Base-by-base conservation (phyloP, 768 basidiomycete species). In the Coprinellus aureogranulatus region DNA sequence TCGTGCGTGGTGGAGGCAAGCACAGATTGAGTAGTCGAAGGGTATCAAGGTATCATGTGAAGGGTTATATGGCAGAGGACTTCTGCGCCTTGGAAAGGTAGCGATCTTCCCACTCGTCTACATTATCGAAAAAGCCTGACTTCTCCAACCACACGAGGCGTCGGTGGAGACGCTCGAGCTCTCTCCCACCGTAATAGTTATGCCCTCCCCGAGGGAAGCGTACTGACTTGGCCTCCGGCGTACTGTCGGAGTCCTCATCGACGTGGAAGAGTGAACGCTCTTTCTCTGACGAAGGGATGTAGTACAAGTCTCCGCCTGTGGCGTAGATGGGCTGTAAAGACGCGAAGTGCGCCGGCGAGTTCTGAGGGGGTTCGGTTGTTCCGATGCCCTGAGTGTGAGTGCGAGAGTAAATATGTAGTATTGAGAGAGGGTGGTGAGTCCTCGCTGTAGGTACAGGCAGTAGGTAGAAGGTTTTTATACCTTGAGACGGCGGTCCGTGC, bases 151-250 rank as follows among this genome's bases (percentile, higher is more conserved):
- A 82, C 14, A 63, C 55, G 55, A 81, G 71, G 51, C 81, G 72
- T 14, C 74, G 72, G 14, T 69, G 34, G 10, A 79, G 65, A 52
- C 70, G 72, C 62, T 86, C 83, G 65, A 82, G 70, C 62, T 85
- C 81, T 31, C 82, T 72, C 16, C 75, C 75, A 57, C 79, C 82
- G 67, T 85, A 86, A 65, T 86, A 87, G 60, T 85, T 85, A 65
- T 87, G 84, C 2, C 85, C 85, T 12, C 84, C 84, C 28, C 75
- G 72, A 22, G 83, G 82, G 60, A 79, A 76, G 16, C 73, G 55
- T 22, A 62, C 62, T n/a, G 59, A n/a, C n/a, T n/a, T n/a, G n/a
- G n/a, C n/a, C n/a, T n/a, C n/a, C n/a, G n/a, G 53, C 1, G 47
- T 51, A 3, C 57, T 45, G 10, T 64, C 62, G 18, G 63, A 58